Conservation (phyloP, 116 monocot genomes). For the Zostera marina region DNA sequence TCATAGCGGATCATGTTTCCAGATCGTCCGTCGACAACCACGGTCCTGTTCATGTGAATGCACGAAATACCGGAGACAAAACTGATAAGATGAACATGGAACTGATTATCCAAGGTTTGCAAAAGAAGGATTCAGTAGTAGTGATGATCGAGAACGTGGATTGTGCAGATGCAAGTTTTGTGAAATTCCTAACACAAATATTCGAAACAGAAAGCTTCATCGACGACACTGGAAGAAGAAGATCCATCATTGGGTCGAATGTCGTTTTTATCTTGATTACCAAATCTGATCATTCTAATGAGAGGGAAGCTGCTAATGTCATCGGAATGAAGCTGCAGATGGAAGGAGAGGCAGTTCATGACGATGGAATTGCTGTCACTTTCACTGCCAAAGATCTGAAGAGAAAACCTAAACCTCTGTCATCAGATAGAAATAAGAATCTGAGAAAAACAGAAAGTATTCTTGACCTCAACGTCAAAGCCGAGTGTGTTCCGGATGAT, state of each 20-base stretch:
- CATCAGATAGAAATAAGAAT: conserved; percentile 15
- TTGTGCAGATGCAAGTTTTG: conserved; percentile 16
- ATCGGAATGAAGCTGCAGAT: conserved; percentile 25
- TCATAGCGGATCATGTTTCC: conserved; percentile 22
- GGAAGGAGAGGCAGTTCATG: conserved; percentile 5
- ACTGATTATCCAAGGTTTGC: conserved; percentile 16
- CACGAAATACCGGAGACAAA: neutral
- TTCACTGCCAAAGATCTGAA: conserved; percentile 9
- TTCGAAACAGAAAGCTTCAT: conserved; percentile 18
- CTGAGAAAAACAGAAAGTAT: conserved; percentile 7
- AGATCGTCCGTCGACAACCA: conserved; percentile 13
- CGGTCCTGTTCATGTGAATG: conserved; percentile 3
- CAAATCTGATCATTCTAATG: neutral
- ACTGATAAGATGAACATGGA: conserved; percentile 11
- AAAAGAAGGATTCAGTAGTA: conserved; percentile 21
- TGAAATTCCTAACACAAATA: conserved; percentile 14
- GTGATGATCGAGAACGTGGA: conserved; percentile 39
- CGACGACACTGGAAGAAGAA: conserved; percentile 13
- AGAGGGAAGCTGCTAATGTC: neutral
- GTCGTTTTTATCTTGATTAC: conserved; percentile 31
- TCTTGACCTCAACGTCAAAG: conserved; percentile 44
- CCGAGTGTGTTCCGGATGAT: neutral
- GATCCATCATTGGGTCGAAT: conserved; percentile 1
- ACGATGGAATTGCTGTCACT: neutral
- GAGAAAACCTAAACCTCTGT: conserved; percentile 19